phyloP scores from a whole-genome alignment of 495 filamentous ascomycete species.

The Achaetomiella virescens region DNA sequence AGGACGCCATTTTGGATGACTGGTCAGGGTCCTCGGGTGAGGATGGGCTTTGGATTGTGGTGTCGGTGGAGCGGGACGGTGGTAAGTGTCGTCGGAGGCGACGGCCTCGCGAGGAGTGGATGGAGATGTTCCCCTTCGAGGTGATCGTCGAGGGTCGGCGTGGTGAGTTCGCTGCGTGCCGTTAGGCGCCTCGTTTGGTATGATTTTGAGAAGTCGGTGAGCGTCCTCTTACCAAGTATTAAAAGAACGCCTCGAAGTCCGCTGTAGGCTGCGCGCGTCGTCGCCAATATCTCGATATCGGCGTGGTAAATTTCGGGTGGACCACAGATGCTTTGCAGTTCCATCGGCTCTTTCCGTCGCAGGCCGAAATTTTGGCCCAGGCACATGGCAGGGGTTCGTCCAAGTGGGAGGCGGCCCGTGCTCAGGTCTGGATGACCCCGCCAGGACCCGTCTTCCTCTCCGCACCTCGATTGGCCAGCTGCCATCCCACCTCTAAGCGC shows the following conservation, averaged over 20 bases:
- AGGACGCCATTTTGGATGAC: conserved; percentile 77
- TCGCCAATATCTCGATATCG: background rate
- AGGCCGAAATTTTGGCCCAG: conserved; percentile 15
- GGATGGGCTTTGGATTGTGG: background rate
- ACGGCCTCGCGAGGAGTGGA: background rate
- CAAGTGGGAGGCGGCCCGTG: conserved; percentile 5
- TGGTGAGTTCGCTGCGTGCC: background rate
- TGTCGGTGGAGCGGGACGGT: background rate
- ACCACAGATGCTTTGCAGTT: background rate
- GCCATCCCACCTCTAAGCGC: conserved; percentile 27
- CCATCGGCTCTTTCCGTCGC: conserved; percentile 13
- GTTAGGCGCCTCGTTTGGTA: background rate
- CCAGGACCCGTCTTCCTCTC: background rate
- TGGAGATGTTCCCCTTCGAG: background rate
- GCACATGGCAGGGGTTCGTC: conserved; percentile 1
- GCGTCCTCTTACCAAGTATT: too few species aligned
- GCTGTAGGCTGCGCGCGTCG: background rate
- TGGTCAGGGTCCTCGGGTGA: too few species aligned
- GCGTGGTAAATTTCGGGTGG: conserved; percentile 10
- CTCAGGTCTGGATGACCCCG: conserved; percentile 4
- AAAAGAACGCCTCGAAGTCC: background rate
- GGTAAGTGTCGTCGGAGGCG: background rate
- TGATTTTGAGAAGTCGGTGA: background rate
- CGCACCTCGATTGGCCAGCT: conserved; percentile 6
- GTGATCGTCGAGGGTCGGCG: background rate